A percentile compares a stretch with the other conserved stretches of the same genome.
These are phyloP conservation scores for Dictyostelium intermedium DNA, from an alignment of 78 protist genomes.

Conservation along the genomic window DNA sequence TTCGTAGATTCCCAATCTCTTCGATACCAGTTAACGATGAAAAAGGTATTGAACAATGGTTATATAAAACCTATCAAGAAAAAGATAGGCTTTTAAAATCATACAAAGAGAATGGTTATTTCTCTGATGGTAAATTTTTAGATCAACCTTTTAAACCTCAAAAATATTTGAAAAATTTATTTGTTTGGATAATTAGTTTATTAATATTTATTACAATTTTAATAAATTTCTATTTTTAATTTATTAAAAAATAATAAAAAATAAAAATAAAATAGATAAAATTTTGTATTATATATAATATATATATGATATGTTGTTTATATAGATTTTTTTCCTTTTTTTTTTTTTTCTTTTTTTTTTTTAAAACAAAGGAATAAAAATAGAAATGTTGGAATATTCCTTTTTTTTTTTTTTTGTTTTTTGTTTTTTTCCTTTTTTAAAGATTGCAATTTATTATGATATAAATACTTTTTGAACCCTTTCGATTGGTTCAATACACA, in stretches of 20 bases:
- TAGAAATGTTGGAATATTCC: neutral
- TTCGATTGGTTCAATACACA: slow-evolving; percentile 55
- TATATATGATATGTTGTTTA: neutral
- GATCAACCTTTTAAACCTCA: neutral
- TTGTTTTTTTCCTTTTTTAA: no score
- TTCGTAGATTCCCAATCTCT: neutral
- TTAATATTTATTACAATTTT: neutral
- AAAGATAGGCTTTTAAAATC: slow-evolving; percentile 31
- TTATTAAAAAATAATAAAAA: neutral
- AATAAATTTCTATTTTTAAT: neutral
- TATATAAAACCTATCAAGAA: slow-evolving; percentile 17
- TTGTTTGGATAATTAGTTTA: slow-evolving; percentile 39
- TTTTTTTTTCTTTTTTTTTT: neutral
- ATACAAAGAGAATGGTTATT: slow-evolving; percentile 37
- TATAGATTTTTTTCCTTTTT: neutral
- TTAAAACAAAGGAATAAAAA: no score
- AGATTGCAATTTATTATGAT: neutral
- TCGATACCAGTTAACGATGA: neutral
- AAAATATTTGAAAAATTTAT: slow-evolving; percentile 15
- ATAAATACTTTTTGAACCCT: slow-evolving; percentile 48
- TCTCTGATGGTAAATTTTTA: neutral
- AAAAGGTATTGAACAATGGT: slow-evolving; percentile 26
- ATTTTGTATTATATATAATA: neutral
- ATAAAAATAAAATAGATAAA: neutral
- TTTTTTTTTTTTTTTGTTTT: neutral